Evolutionary conservation across 2,329 filamentous ascomycete species (phyloP), one percentile per base, ranked within the genome.

Genomic region (Fusarium sp.): DNA sequence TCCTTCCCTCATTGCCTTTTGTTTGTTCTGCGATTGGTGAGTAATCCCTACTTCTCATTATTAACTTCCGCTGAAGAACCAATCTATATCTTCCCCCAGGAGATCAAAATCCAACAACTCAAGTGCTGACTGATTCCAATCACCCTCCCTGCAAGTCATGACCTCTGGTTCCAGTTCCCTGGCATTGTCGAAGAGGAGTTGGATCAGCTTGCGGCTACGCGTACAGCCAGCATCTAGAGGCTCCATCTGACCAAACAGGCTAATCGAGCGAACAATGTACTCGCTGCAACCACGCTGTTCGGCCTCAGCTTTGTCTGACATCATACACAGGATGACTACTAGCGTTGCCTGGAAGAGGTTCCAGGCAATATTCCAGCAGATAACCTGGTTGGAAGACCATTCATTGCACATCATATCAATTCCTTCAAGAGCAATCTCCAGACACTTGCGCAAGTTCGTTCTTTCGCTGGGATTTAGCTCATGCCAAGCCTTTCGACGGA

Each of bases 291-390:
- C 14, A 3, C 2, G 1, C 14, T 33, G 5, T 7, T 53, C 49
- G 1, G 56, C 48, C 6, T 41, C 33, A 5, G 17, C 7, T 28
- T 8, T 40, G 7, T 58, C 9, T n/a, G 48, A 58, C 6, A 58
- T 47, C 14, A 46, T 6, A 11, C 39, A 20, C 3, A 53, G 13
- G 6, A 53, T 13, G 26, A 74, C 11, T 7, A 49, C 51, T 6
- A 40, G 22, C 7, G 22, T 37, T 4, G 43, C 30, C 45, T 59
- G 59, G 9, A 59, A 62, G 9, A 52, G 45, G 7, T 48, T 59
- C 59, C 52, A 62, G 22, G 56, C 44, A n/a, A 24, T 32, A 3
- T 62, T 58, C 54, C 59, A 62, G 9, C 46, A 58, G 2, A 58
- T 20, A 7, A 47, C 13, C 22, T 62, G 55, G 4, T 62, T 59